Evolutionary conservation across 768 basidiomycete species (phyloP).

Genomic region (Lepiota brunneoincarnata): DNA sequence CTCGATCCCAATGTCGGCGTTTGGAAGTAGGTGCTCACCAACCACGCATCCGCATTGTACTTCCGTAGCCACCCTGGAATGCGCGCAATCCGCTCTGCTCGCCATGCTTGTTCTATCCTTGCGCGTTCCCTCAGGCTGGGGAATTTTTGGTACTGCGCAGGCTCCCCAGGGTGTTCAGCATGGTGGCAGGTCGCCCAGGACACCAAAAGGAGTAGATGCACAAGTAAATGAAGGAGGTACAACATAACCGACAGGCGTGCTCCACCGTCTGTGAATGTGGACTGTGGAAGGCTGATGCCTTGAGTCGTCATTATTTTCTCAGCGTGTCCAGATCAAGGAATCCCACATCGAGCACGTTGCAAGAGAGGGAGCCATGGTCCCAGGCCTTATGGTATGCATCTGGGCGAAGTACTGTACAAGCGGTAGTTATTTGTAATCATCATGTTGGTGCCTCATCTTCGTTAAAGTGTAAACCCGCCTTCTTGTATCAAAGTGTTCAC

Average conservation of each 20-base stretch:
- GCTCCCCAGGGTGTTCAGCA: constrained; percentile 19
- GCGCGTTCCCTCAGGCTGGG: constrained; percentile 40
- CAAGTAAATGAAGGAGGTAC: background rate
- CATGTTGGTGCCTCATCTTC: too few species aligned
- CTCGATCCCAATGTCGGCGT: background rate
- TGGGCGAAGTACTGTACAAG: too few species aligned
- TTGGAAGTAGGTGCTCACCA: constrained; percentile 24
- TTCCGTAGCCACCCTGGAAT: constrained; percentile 42
- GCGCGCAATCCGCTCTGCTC: constrained; percentile 33
- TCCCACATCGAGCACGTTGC: background rate
- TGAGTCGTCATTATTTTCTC: background rate
- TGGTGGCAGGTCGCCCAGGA: background rate
- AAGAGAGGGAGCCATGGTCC: too few species aligned
- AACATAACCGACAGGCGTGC: background rate
- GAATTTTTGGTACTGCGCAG: constrained; percentile 32
- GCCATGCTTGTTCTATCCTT: constrained; percentile 38
- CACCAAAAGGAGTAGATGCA: background rate
- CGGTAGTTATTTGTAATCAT: too few species aligned
- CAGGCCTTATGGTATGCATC: too few species aligned
- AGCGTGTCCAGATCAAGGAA: background rate
- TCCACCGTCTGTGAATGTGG: background rate
- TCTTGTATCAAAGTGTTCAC: too few species aligned
- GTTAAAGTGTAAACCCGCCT: too few species aligned
- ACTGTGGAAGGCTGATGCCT: background rate
- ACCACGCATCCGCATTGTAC: constrained; percentile 41